Conservation (phyloP, 2,329 filamentous ascomycete genomes). For the Pseudopithomyces maydicus region DNA sequence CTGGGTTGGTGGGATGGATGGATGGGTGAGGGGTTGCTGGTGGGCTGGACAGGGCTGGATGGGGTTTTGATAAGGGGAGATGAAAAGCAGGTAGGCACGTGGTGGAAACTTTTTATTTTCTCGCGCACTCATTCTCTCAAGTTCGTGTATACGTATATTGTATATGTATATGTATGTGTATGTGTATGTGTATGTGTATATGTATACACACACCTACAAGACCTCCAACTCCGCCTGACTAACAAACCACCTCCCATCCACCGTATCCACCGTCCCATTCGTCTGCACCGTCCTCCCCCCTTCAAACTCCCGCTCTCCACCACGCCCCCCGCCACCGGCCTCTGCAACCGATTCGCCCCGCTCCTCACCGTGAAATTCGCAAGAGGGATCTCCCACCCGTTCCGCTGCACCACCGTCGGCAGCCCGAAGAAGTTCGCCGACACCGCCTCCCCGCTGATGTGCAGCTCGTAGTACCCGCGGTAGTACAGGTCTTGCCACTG, state of each 20-base stretch:
- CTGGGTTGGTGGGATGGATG: no score
- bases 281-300: constrained; percentile 45
- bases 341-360: constrained; percentile 63
- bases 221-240: constrained; percentile 32
- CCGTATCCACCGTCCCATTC: constrained; percentile 41
- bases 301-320: constrained; percentile 64
- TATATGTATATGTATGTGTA: no score
- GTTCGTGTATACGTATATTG: no score
- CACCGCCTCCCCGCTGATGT: constrained; percentile 58
- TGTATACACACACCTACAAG: constrained; percentile 15
- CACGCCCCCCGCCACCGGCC: constrained; percentile 55
- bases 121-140: background rate
- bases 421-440: constrained; percentile 69
- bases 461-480: constrained; percentile 72
- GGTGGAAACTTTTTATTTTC: no score
- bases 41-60: no score
- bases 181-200: no score
- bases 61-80: no score
- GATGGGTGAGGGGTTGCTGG: no score
- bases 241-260: constrained; percentile 42
- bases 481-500: constrained; percentile 78
- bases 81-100: no score
- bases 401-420: constrained; percentile 64
- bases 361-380: constrained; percentile 72
- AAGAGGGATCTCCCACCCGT: constrained; percentile 67